Evolutionary conservation across 257 asterid genomes (phyloP).

Genomic region (Ajuga chamaepitys): DNA sequence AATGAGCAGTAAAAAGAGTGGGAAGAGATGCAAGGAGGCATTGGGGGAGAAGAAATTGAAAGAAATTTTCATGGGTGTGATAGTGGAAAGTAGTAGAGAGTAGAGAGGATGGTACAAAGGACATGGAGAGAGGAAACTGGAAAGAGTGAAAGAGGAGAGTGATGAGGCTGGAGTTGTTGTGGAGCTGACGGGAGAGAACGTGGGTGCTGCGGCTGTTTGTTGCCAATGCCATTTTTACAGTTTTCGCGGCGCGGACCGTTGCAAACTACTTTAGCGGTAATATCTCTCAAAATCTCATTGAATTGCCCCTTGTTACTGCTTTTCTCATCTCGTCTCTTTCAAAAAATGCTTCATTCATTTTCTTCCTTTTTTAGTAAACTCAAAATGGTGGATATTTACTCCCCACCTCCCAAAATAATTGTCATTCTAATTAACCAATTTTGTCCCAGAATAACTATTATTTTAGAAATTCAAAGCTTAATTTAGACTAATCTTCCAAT

Average conservation of each 20-base stretch:
- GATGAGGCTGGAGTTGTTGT: conserved; percentile 16
- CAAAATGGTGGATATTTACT: too few relatives aligned
- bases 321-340: not conserved
- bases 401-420: too few relatives aligned
- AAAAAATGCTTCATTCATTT: too few relatives aligned
- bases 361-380: not conserved
- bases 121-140: conserved; percentile 29
- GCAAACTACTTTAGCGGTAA: conserved; percentile 5
- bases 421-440: too few relatives aligned
- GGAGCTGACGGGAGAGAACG: conserved; percentile 40
- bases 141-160: conserved; percentile 17
- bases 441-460: too few relatives aligned
- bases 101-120: conserved; percentile 6
- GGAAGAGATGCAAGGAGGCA: not conserved
- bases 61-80: conserved; percentile 17
- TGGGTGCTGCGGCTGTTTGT: conserved; percentile 34
- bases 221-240: conserved; percentile 43
- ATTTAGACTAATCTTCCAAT: too few relatives aligned
- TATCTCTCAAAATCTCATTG: not conserved
- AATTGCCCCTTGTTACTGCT: not conserved
- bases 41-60: not conserved
- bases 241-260: conserved; percentile 15
- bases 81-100: not conserved
- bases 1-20: conserved; percentile 18
- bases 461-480: too few relatives aligned